Percentiles rank a stretch among this genome's conserved stretches.
These are phyloP conservation scores for Solanum hybrid DNA, from an alignment of 305 asterid species.

Conservation along the genomic window DNA sequence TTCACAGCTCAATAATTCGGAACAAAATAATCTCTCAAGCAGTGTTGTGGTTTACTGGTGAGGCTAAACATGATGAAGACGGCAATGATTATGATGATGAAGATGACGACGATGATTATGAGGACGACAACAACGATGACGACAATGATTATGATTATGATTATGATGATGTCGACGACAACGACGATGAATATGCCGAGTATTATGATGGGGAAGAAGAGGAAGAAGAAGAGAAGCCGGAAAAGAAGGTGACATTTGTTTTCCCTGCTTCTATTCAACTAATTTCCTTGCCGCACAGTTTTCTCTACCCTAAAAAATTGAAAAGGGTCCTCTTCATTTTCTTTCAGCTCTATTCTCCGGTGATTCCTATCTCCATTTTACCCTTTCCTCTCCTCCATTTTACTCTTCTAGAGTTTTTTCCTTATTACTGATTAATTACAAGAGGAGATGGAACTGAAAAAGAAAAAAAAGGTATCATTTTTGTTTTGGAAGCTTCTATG, in stretches of 20 bases:
- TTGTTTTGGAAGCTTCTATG: not conserved
- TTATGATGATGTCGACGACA: not conserved
- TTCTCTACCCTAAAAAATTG: not conserved
- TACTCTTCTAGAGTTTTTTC: not conserved
- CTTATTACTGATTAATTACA: not conserved
- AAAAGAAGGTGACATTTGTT: not conserved
- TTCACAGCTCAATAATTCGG: not conserved
- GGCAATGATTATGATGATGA: not conserved
- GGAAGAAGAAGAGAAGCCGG: not conserved
- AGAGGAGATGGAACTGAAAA: not conserved
- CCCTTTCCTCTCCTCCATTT: not conserved
- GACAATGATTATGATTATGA: not conserved
- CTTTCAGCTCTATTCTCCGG: not conserved
- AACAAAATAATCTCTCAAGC: not conserved
- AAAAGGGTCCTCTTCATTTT: not conserved
- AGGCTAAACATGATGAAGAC: not conserved
- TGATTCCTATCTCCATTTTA: slow-evolving; percentile 1
- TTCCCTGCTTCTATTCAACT: not conserved
- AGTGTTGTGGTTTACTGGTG: not conserved
- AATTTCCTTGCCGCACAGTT: not conserved
- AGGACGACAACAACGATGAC: too few relatives aligned
- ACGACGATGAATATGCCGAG: not conserved
- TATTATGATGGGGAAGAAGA: not conserved
- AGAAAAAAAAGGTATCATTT: not conserved
- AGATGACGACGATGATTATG: not conserved